These are phyloP conservation scores for Neonectria magnoliae DNA, from an alignment of 2,329 filamentous ascomycete species.

Conservation along the genomic window DNA sequence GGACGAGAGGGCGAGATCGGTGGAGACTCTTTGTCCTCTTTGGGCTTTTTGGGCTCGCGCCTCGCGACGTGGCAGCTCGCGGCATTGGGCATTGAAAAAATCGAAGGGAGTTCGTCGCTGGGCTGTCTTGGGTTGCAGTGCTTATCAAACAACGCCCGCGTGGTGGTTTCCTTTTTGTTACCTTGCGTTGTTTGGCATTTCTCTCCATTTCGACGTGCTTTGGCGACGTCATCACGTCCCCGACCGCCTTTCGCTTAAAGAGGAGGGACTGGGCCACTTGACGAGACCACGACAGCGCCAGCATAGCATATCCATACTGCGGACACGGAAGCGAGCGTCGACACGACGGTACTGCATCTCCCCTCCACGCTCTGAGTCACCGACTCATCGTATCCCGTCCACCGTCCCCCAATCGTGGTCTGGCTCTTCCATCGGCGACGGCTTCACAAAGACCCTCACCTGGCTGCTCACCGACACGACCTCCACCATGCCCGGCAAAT, in stretches of 20 bases:
- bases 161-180: neutral
- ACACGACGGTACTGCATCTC: neutral
- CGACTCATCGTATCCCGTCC: neutral
- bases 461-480: neutral
- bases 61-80: slow-evolving; percentile 36
- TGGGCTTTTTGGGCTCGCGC: slow-evolving; percentile 14
- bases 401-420: neutral
- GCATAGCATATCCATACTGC: neutral
- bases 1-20: slow-evolving; percentile 22
- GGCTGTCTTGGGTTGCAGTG: neutral
- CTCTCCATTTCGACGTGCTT: neutral
- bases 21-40: slow-evolving; percentile 19
- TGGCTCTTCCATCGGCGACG: slow-evolving; percentile 2
- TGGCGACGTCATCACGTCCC: slow-evolving; percentile 6
- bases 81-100: slow-evolving; percentile 16
- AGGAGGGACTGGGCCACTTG: neutral
- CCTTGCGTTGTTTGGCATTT: neutral
- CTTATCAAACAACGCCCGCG: slow-evolving; percentile 10
- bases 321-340: neutral
- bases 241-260: slow-evolving; percentile 3
- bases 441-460: neutral
- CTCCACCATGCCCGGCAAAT: slow-evolving; percentile 43
- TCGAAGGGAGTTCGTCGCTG: slow-evolving; percentile 1
- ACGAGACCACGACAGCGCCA: neutral
- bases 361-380: neutral